These are phyloP conservation scores for Arthrobotrys musiformis DNA, from an alignment of 2,329 filamentous ascomycete genomes.

Conservation along the genomic window DNA sequence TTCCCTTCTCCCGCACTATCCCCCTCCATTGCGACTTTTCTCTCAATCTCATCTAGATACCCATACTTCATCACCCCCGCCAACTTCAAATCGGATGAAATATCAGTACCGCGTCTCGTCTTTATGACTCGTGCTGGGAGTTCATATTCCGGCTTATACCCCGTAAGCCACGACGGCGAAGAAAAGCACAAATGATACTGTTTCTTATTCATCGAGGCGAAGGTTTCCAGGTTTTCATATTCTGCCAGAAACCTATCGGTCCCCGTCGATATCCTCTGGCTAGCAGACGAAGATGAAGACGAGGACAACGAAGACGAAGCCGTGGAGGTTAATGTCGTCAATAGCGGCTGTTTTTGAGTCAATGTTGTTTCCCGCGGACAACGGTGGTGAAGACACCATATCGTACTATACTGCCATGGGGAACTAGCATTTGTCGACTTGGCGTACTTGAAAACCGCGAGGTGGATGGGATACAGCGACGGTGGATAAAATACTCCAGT, in stretches of 20 bases:
- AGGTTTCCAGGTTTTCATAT: conserved; percentile 4
- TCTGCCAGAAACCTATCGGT: conserved; percentile 11
- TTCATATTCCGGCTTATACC: conserved; percentile 47
- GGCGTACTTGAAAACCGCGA: conserved; percentile 28
- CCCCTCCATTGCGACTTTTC: neutral
- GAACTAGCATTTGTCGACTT: neutral
- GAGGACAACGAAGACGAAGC: neutral
- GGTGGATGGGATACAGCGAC: conserved; percentile 23
- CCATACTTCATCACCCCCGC: conserved; percentile 12
- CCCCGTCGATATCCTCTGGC: neutral
- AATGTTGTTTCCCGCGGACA: conserved; percentile 38
- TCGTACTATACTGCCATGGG: conserved; percentile 33
- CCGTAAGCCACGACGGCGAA: conserved; percentile 21
- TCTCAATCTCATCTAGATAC: conserved; percentile 20
- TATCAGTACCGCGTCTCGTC: conserved; percentile 12
- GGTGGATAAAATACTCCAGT: conserved; percentile 38
- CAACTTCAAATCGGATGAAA: conserved; percentile 18
- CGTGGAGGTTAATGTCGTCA: neutral
- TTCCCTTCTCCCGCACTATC: neutral
- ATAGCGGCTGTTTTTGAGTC: conserved; percentile 5
- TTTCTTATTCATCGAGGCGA: conserved; percentile 25
- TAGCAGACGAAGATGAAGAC: neutral
- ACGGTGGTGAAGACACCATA: conserved; percentile 46
- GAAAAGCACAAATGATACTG: conserved; percentile 31
- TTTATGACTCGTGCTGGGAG: conserved; percentile 2